Conservation (phyloP, 495 filamentous ascomycete species). For the Annulohypoxylon maeteangense region DNA sequence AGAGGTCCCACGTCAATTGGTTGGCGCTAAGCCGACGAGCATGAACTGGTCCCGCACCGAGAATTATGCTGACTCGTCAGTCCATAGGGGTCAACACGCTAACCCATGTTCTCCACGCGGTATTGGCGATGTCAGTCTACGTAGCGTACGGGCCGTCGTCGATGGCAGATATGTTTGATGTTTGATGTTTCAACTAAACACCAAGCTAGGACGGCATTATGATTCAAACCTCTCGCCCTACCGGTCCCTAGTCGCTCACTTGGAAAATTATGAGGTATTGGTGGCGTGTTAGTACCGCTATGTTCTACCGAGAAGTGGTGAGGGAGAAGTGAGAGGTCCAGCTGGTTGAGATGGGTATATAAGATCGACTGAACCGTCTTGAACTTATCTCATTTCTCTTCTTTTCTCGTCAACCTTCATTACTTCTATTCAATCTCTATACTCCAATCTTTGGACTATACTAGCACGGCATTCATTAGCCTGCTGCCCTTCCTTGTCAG, state of each 20-base stretch:
- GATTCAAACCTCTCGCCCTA: constrained; percentile 13
- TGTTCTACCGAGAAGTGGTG: neutral
- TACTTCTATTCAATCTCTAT: constrained; percentile 25
- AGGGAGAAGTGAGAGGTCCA: neutral
- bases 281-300: neutral
- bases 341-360: neutral
- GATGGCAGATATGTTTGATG: neutral
- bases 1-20: neutral
- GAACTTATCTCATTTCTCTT: neutral
- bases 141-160: neutral
- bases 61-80: constrained; percentile 5
- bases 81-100: neutral
- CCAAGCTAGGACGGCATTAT: constrained; percentile 1
- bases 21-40: neutral
- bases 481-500: constrained; percentile 17
- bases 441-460: constrained; percentile 7
- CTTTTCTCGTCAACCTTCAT: constrained; percentile 6
- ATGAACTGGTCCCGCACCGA: neutral
- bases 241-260: neutral
- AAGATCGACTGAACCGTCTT: neutral
- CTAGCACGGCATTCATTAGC: constrained; percentile 26
- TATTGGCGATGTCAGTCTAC: neutral
- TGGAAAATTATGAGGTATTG: constrained; percentile 7
- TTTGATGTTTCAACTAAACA: constrained; percentile 10
- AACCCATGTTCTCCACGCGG: neutral